phyloP scores from a whole-genome alignment of 169 alveolate species.

The Plasmodium berghei region DNA sequence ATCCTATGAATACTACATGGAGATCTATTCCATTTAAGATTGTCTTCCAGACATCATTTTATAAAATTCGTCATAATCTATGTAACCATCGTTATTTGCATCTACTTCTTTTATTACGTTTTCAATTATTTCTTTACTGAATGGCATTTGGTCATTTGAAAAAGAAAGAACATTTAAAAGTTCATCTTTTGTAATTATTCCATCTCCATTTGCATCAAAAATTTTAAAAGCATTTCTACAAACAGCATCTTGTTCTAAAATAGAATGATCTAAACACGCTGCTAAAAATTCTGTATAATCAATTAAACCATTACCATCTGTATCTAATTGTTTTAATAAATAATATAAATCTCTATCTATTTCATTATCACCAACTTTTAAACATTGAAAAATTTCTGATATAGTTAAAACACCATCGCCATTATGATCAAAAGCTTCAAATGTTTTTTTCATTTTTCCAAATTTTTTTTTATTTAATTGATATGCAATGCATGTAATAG shows the following conservation, averaged over 20 bases:
- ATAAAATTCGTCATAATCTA: constrained; percentile 84
- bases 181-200: constrained; percentile 90
- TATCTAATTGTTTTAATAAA: constrained; percentile 88
- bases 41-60: constrained; percentile 81
- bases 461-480: constrained; percentile 92
- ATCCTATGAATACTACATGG: no score
- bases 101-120: constrained; percentile 78
- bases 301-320: constrained; percentile 92
- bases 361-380: constrained; percentile 77
- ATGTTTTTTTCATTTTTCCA: constrained; percentile 90
- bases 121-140: constrained; percentile 78
- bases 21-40: no score
- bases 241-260: constrained; percentile 88
- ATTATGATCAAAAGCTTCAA: constrained; percentile 92
- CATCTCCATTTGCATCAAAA: constrained; percentile 94
- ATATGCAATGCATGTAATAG: constrained; percentile 95
- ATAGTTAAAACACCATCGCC: constrained; percentile 93
- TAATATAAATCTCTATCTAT: constrained; percentile 82
- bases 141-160: constrained; percentile 42
- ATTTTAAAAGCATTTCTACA: constrained; percentile 93
- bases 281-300: constrained; percentile 96
- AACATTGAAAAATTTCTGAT: constrained; percentile 79
- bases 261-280: constrained; percentile 92
- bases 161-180: constrained; percentile 69
- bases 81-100: constrained; percentile 84